Percentiles rank a stretch among this genome's conserved stretches.
phyloP scores from a whole-genome alignment of 2,329 filamentous ascomycete genomes.

The Penicillium griseofulvum region DNA sequence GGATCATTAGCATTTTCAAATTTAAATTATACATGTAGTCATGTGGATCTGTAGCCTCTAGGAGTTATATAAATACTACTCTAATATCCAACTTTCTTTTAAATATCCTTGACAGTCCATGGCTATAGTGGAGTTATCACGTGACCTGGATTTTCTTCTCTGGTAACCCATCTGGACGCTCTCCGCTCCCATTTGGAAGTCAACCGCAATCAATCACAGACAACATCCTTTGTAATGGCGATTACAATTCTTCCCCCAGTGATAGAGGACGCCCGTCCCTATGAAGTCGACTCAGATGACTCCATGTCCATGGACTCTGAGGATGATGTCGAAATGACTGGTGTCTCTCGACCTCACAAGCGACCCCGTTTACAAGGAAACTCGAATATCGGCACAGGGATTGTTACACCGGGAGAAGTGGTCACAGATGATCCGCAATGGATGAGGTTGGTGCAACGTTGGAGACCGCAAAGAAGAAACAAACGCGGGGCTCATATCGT shows the following conservation, averaged over 20 bases:
- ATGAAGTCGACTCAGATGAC: conserved; percentile 46
- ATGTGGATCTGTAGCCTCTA: not conserved
- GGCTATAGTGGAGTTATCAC: conserved; percentile 11
- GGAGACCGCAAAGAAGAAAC: not conserved
- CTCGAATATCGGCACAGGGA: conserved; percentile 41
- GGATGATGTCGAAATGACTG: conserved; percentile 36
- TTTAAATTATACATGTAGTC: not conserved
- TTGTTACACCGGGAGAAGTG: conserved; percentile 84
- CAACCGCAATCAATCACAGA: not conserved
- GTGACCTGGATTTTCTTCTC: conserved; percentile 11
- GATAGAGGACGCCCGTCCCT: conserved; percentile 32
- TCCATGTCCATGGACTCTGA: conserved; percentile 51
- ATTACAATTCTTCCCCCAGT: conserved; percentile 59
- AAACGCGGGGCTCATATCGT: not conserved
- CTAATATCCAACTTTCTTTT: not conserved
- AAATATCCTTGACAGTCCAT: not conserved
- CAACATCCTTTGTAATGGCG: conserved; percentile 46
- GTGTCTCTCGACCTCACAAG: conserved; percentile 38
- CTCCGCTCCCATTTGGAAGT: not conserved
- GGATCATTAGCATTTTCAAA: not conserved
- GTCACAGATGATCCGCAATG: conserved; percentile 93
- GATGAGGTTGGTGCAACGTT: conserved; percentile 60
- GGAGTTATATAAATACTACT: not conserved
- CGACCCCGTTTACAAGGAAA: conserved; percentile 30
- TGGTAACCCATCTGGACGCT: not conserved